phyloP scores from a whole-genome alignment of 148 eudicot species.

The Rhododendron ovatum region DNA sequence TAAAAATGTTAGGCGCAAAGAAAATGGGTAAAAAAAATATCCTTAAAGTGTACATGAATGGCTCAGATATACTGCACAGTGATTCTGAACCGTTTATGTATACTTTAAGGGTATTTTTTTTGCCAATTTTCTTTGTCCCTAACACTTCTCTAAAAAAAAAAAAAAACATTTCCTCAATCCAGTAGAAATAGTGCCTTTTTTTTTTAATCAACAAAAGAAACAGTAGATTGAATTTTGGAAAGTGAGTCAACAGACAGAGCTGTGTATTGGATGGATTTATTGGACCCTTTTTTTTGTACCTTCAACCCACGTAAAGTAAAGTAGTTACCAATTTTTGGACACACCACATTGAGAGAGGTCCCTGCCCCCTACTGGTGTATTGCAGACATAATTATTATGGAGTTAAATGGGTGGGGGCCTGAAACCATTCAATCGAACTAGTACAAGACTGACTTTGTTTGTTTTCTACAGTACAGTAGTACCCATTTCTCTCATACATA shows the following conservation, averaged over 20 bases:
- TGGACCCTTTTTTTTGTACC: neutral
- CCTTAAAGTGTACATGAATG: too few relatives aligned
- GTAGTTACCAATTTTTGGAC: neutral
- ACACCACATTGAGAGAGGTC: neutral
- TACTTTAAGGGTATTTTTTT: too few relatives aligned
- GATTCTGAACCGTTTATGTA: too few relatives aligned
- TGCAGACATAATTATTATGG: neutral
- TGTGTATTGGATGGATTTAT: neutral
- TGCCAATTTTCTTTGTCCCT: too few relatives aligned
- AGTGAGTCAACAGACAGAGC: neutral
- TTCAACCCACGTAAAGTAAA: neutral
- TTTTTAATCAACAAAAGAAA: too few relatives aligned
- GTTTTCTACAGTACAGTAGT: neutral
- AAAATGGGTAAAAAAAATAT: too few relatives aligned
- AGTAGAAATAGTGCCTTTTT: too few relatives aligned
- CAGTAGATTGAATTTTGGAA: neutral
- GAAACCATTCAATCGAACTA: neutral
- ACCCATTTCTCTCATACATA: neutral
- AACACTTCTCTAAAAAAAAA: too few relatives aligned
- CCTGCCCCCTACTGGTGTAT: neutral
- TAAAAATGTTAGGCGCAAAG: too few relatives aligned
- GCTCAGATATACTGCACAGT: too few relatives aligned
- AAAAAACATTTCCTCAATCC: neutral
- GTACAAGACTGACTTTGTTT: neutral
- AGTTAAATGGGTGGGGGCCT: neutral